Conservation (phyloP, 1,284 basidiomycete species). For the Rhodotorula sp. region DNA sequence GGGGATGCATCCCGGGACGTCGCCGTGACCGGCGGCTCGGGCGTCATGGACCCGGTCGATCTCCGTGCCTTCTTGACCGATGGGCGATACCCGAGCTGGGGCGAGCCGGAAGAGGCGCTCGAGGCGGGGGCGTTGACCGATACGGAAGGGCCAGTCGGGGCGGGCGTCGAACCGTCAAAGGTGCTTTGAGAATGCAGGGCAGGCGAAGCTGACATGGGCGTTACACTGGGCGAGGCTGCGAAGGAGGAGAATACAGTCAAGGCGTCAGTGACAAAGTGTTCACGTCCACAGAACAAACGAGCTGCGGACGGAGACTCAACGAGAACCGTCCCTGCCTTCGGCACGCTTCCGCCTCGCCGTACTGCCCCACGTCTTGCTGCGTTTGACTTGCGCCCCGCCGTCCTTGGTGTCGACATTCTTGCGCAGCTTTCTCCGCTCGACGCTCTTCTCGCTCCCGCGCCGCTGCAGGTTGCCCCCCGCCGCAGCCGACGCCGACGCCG, state of each 20-base stretch:
- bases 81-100: not conserved
- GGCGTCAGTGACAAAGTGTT: too few species aligned
- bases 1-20: not conserved
- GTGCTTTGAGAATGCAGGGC: not conserved
- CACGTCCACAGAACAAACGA: rapidly evolving
- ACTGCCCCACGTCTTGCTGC: conserved; percentile 38
- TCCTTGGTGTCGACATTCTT: conserved; percentile 25
- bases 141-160: not conserved
- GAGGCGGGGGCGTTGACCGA: not conserved
- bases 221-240: conserved; percentile 7
- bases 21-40: not conserved
- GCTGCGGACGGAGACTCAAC: not conserved
- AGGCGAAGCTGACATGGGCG: not conserved
- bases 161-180: not conserved
- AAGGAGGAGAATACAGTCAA: not conserved
- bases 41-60: not conserved
- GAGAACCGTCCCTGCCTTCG: conserved; percentile 8
- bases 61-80: conserved; percentile 18
- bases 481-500: not conserved
- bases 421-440: conserved; percentile 36
- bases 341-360: conserved; percentile 17
- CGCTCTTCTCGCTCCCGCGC: conserved; percentile 40
- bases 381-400: conserved; percentile 31
- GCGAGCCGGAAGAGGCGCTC: not conserved
- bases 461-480: conserved; percentile 20